phyloP scores from a whole-genome alignment of 1,284 basidiomycete species.

The Meira nashicola region DNA sequence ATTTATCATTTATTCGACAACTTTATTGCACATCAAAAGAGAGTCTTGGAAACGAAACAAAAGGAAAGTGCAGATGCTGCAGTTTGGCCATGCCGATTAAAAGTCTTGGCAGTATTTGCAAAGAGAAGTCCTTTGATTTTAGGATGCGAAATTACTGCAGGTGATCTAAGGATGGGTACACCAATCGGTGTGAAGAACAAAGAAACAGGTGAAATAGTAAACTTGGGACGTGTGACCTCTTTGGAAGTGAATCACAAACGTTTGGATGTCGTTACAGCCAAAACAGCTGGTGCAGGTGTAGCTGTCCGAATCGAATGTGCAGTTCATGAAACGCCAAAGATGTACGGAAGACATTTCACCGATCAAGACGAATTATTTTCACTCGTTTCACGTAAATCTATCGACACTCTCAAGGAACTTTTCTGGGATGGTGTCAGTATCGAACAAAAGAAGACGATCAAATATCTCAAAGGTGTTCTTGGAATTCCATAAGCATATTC shows the following conservation, averaged over 20 bases:
- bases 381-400: conserved; percentile 82
- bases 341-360: conserved; percentile 71
- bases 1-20: conserved; percentile 98
- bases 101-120: conserved; percentile 85
- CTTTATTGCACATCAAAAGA: conserved; percentile 91
- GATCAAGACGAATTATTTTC: conserved; percentile 92
- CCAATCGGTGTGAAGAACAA: conserved; percentile 91
- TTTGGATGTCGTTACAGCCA: conserved; percentile 76
- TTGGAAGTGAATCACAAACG: conserved; percentile 50
- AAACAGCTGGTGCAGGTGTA: conserved; percentile 88
- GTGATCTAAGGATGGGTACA: conserved; percentile 81
- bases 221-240: conserved; percentile 86
- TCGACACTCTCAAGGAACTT: conserved; percentile 85
- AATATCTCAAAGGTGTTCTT: conserved; percentile 76
- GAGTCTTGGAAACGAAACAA: conserved; percentile 87
- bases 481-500: conserved; percentile 52
- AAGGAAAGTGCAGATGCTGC: conserved; percentile 88
- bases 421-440: conserved; percentile 85
- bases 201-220: conserved; percentile 73
- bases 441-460: conserved; percentile 92
- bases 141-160: conserved; percentile 94
- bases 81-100: conserved; percentile 93
- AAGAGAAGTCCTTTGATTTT: conserved; percentile 94
- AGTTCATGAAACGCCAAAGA: conserved; percentile 88
- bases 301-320: conserved; percentile 98